Percentiles rank a stretch among this genome's conserved stretches.
These are phyloP conservation scores for Guyanaporus albipodus DNA, from an alignment of 768 basidiomycete species.

Conservation along the genomic window DNA sequence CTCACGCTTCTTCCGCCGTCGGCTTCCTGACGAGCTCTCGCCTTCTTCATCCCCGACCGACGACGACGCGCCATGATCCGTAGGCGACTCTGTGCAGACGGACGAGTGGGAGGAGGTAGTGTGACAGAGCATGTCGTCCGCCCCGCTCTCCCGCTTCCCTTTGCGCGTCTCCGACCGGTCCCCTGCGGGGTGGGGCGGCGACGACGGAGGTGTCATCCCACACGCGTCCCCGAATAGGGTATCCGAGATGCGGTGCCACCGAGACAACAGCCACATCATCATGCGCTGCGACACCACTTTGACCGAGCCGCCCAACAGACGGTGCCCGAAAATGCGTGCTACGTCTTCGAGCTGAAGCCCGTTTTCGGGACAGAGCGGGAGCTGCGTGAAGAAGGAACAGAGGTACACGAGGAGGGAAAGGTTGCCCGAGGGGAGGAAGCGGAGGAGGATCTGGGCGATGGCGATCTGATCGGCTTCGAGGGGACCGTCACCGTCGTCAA, in stretches of 20 bases:
- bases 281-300: conserved; percentile 25
- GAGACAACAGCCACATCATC: conserved; percentile 32
- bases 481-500: conserved; percentile 16
- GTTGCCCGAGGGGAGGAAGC: conserved; percentile 41
- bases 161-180: conserved; percentile 19
- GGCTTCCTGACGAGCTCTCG: conserved; percentile 11
- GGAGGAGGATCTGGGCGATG: conserved; percentile 47
- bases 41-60: conserved; percentile 11
- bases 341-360: conserved; percentile 43
- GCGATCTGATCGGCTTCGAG: conserved; percentile 34
- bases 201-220: conserved; percentile 17
- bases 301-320: conserved; percentile 35
- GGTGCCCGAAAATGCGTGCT: conserved; percentile 43
- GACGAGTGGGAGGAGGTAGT: conserved; percentile 3
- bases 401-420: conserved; percentile 44
- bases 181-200: neutral
- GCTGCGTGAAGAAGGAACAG: conserved; percentile 47
- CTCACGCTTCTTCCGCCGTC: conserved; percentile 17
- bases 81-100: conserved; percentile 5
- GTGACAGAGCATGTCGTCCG: neutral
- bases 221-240: conserved; percentile 23
- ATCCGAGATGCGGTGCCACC: conserved; percentile 28
- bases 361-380: conserved; percentile 49
- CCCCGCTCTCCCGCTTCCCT: conserved; percentile 3
- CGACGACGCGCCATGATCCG: conserved; percentile 8